phyloP scores from a whole-genome alignment of 345 rosid genomes.

The Bretschneidera sinensis region DNA sequence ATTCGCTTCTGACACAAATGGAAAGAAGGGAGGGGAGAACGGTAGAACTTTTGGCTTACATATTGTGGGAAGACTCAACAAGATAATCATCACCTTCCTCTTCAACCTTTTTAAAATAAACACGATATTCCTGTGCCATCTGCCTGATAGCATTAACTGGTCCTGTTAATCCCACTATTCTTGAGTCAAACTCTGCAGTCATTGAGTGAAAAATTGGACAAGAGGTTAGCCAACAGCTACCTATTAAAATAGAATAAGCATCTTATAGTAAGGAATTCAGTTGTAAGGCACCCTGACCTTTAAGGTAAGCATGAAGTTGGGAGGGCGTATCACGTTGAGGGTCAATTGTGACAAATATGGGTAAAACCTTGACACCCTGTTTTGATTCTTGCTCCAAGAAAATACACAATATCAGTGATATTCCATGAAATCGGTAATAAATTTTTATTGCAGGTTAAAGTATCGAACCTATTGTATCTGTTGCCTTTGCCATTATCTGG shows the following conservation, averaged over 20 bases:
- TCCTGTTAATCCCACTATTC: slow-evolving; percentile 77
- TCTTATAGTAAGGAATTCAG: neutral
- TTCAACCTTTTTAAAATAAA: slow-evolving; percentile 72
- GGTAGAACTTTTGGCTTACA: slow-evolving; percentile 34
- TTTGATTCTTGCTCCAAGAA: slow-evolving; percentile 44
- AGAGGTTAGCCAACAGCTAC: neutral
- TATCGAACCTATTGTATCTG: slow-evolving; percentile 58
- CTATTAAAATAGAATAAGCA: neutral
- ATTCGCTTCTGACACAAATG: neutral
- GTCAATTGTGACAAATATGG: slow-evolving; percentile 82
- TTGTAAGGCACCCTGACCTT: slow-evolving; percentile 42
- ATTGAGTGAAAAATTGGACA: slow-evolving; percentile 10
- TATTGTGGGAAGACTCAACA: slow-evolving; percentile 72
- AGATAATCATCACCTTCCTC: slow-evolving; percentile 92
- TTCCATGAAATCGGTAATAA: neutral
- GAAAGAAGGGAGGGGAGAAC: neutral
- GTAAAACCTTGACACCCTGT: slow-evolving; percentile 53
- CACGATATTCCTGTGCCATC: slow-evolving; percentile 84
- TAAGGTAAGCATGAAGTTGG: slow-evolving; percentile 72
- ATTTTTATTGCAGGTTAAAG: slow-evolving; percentile 11
- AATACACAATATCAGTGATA: slow-evolving; percentile 26
- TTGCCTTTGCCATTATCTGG: slow-evolving; percentile 54
- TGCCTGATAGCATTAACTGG: slow-evolving; percentile 57
- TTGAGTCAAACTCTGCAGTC: slow-evolving; percentile 69
- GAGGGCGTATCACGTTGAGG: slow-evolving; percentile 79